Conservation (phyloP, 768 basidiomycete species). For the Trametes elegans region DNA sequence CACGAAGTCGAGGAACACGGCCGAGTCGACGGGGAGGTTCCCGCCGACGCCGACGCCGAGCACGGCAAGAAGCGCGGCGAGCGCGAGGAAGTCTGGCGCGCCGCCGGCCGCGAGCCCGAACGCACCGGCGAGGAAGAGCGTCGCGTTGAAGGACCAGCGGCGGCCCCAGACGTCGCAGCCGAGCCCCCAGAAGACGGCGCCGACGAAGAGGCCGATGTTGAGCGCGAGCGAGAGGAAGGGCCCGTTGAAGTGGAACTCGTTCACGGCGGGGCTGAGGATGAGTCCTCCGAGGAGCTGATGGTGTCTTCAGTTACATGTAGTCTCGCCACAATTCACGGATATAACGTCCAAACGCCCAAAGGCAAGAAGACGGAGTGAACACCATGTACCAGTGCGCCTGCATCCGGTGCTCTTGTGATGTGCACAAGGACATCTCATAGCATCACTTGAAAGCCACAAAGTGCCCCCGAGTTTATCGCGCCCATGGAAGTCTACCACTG, state of each 20-base stretch:
- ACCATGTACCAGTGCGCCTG: too few relatives aligned
- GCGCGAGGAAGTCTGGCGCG: constrained; percentile 43
- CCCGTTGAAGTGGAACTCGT: constrained; percentile 47
- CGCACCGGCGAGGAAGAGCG: constrained; percentile 49
- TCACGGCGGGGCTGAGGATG: constrained; percentile 45
- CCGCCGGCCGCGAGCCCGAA: constrained; percentile 53
- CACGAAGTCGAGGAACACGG: constrained; percentile 52
- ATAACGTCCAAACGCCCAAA: too few relatives aligned
- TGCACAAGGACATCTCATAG: too few relatives aligned
- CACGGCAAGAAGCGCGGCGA: constrained; percentile 46
- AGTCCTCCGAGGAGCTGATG: constrained; percentile 43
- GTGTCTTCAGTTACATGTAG: too few relatives aligned
- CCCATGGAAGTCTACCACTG: too few relatives aligned
- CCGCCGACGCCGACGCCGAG: constrained; percentile 53
- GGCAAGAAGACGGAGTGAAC: too few relatives aligned
- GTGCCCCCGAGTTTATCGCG: too few relatives aligned
- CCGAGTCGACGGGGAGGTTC: constrained; percentile 55
- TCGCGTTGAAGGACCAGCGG: constrained; percentile 54
- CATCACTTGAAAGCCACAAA: too few relatives aligned
- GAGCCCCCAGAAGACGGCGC: constrained; percentile 47
- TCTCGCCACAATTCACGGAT: too few relatives aligned
- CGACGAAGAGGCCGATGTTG: constrained; percentile 52
- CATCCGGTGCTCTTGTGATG: too few relatives aligned
- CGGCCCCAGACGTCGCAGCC: constrained; percentile 54
- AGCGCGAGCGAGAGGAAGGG: constrained; percentile 51